Evolutionary conservation across 169 alveolate species (phyloP).

Genomic region (Cryptosporidium baileyi): DNA sequence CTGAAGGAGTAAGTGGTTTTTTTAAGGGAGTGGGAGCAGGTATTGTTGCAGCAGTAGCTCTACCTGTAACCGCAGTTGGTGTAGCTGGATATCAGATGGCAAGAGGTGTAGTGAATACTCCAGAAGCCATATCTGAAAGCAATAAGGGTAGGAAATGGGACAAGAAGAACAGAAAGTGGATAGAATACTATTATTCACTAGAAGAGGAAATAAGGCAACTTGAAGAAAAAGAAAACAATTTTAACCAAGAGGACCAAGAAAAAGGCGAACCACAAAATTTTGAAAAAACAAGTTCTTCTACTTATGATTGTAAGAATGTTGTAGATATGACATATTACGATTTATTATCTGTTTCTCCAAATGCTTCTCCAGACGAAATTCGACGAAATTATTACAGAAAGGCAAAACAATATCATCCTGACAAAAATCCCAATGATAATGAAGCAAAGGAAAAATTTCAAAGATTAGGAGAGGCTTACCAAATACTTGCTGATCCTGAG

Average conservation of each 20-base stretch:
- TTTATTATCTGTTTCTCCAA: constrained; percentile 81
- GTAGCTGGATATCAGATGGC: constrained; percentile 88
- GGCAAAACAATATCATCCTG: constrained; percentile 92
- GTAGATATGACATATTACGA: constrained; percentile 84
- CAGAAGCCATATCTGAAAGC: constrained; percentile 85
- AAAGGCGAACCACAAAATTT: not conserved
- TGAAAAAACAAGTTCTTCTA: not conserved
- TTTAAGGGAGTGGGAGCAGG: constrained; percentile 90
- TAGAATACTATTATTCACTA: constrained; percentile 80
- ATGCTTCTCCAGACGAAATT: constrained; percentile 77
- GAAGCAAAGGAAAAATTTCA: constrained; percentile 86
- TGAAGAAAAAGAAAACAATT: constrained; percentile 26
- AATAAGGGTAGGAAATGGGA: constrained; percentile 88
- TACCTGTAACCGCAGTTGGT: constrained; percentile 87
- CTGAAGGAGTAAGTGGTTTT: constrained; percentile 87
- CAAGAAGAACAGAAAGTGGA: constrained; percentile 84
- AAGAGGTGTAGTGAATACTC: constrained; percentile 87
- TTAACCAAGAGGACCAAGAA: not conserved
- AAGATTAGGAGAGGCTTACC: constrained; percentile 81
- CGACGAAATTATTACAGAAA: constrained; percentile 84
- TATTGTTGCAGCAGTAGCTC: constrained; percentile 83
- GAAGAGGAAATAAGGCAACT: constrained; percentile 79
- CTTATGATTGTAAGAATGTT: constrained; percentile 67
- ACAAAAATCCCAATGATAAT: constrained; percentile 89
- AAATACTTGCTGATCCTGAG: constrained; percentile 92